These are phyloP conservation scores for Voacanga thouarsii DNA, from an alignment of 257 asterid species.

Conservation along the genomic window DNA sequence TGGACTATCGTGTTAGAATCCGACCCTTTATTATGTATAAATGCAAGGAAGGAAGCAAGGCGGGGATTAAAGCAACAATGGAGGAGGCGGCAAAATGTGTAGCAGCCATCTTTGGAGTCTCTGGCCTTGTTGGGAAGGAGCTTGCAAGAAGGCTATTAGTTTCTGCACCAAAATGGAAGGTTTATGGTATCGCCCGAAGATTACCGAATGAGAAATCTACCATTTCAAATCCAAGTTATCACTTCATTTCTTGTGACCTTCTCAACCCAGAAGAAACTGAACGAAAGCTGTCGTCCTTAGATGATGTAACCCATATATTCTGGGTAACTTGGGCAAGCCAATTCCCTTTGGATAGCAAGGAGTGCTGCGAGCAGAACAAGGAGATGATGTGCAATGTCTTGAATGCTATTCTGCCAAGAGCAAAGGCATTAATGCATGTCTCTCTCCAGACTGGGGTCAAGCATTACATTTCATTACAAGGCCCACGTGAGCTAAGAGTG, in stretches of 20 bases:
- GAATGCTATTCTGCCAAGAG: slow-evolving; percentile 45
- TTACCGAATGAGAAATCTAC: slow-evolving; percentile 4
- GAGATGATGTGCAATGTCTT: slow-evolving; percentile 70
- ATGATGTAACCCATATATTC: slow-evolving; percentile 57
- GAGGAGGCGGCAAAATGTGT: slow-evolving; percentile 20
- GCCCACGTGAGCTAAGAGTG: background rate
- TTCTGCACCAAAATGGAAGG: slow-evolving; percentile 58
- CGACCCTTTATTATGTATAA: too few relatives aligned
- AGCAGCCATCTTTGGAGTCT: slow-evolving; percentile 77
- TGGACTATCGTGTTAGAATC: too few relatives aligned
- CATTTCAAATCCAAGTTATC: slow-evolving; percentile 26
- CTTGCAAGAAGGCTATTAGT: slow-evolving; percentile 51
- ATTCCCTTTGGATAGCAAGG: slow-evolving; percentile 53
- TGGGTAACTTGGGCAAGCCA: slow-evolving; percentile 90
- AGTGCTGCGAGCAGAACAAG: slow-evolving; percentile 57
- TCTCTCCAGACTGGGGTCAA: slow-evolving; percentile 82
- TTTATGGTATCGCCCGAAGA: slow-evolving; percentile 69
- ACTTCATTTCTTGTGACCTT: slow-evolving; percentile 63
- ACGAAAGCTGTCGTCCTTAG: slow-evolving; percentile 36
- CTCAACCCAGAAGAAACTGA: slow-evolving; percentile 45
- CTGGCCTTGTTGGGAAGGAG: slow-evolving; percentile 84
- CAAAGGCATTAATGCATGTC: slow-evolving; percentile 46
- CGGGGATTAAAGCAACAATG: background rate
- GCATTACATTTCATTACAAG: slow-evolving; percentile 58
- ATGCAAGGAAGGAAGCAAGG: background rate